Evolutionary conservation across 2,329 filamentous ascomycete genomes (phyloP), one percentile per base, ranked within the genome.

Genomic region (Alternaria solani): DNA sequence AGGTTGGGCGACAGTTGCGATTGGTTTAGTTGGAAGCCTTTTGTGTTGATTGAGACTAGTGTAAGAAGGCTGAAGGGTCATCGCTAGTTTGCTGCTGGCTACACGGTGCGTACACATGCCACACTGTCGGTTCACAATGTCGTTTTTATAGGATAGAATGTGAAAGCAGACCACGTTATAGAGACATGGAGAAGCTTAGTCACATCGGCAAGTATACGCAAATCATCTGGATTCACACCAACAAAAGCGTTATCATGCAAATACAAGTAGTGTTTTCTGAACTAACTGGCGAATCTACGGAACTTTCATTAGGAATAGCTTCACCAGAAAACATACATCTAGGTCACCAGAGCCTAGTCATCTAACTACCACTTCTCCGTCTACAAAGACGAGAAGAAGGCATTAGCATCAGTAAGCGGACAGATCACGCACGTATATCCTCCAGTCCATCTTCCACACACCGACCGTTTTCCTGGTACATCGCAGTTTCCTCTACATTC

Each of bases 221-320:
- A 18, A 1, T n/a, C 1, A 8, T 20, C 1, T 5, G 7, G 16
- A 39, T 18, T 1, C 6, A 7, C 36, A 20, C 7, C 7, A 18
- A 8, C 2, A 11, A 9, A 20, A 11, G 36, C n/a, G 7, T 18
- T 4, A 11, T 11, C 0, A 39, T 18, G 8, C n/a, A 4, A 39
- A 36, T 36, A 36, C 4, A 7, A 16, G 5, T 1, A n/a, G 3
- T 39, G 5, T 2, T 1, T 2, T 5, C 1, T 4, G n/a, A 4
- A 9, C 34, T 5, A 5, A 4, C 11, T 7, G 1, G 18, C n/a
- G 7, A 1, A 18, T 7, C 4, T 11, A 4, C 0, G 5, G 5
- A 18, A 2, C n/a, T 20, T 4, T 5, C 38, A 5, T 4, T 23
- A 3, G 18, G 4, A 20, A 23, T 41, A 7, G 3, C n/a, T 7